phyloP scores from a whole-genome alignment of 345 rosid genomes.

The Erucastrum elatum region DNA sequence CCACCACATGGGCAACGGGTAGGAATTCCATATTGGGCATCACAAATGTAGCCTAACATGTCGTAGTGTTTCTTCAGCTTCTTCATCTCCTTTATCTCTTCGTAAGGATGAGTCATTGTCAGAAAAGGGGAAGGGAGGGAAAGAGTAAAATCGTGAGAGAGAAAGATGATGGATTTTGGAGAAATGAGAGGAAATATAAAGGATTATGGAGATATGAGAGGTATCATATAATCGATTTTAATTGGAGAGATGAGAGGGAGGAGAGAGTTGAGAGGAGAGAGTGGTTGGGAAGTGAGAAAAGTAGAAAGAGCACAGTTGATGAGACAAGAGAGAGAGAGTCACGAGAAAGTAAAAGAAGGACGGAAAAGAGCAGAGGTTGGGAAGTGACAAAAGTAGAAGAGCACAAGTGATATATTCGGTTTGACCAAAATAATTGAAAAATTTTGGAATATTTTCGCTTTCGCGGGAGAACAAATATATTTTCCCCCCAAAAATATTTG shows the following conservation, averaged over 20 bases:
- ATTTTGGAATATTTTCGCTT: neutral
- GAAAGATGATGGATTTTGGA: too few relatives aligned
- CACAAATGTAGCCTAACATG: too few relatives aligned
- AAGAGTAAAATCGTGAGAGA: too few relatives aligned
- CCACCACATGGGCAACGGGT: neutral
- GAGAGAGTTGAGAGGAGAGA: neutral
- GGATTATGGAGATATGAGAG: too few relatives aligned
- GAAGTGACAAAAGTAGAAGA: too few relatives aligned
- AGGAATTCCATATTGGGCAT: too few relatives aligned
- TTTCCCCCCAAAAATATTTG: neutral
- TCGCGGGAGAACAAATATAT: neutral
- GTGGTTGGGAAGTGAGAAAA: neutral
- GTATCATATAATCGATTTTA: too few relatives aligned
- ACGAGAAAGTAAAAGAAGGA: too few relatives aligned
- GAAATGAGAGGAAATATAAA: too few relatives aligned
- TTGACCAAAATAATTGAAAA: neutral
- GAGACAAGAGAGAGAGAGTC: neutral
- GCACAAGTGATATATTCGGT: neutral
- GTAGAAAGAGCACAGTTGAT: neutral
- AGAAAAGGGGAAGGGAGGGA: neutral
- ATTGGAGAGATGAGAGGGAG: neutral
- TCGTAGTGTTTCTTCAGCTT: neutral
- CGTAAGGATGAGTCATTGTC: neutral
- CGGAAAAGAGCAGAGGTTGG: neutral
- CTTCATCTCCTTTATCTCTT: neutral